Evolutionary conservation across 192 early-diverging fungal genomes (phyloP).

Genomic region (Coemansia erecta): DNA sequence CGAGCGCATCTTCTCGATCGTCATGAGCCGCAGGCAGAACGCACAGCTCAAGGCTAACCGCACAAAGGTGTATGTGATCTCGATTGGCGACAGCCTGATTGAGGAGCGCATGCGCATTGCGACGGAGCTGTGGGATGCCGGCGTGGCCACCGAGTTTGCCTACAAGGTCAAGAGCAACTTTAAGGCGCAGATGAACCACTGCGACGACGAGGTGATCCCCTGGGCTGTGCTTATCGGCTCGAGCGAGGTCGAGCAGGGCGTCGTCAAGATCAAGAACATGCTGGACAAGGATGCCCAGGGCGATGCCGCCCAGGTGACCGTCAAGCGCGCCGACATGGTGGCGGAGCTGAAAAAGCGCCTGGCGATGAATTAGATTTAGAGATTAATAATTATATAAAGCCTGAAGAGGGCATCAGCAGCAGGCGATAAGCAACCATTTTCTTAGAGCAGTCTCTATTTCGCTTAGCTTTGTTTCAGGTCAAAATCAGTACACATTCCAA

Average conservation of each 20-base stretch:
- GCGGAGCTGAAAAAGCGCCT: conserved; percentile 59
- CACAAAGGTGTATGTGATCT: conserved; percentile 84
- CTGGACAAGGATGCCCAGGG: conserved; percentile 14
- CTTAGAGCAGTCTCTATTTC: neutral
- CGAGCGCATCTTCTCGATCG: conserved; percentile 90
- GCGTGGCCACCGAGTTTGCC: conserved; percentile 84
- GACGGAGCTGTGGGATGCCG: conserved; percentile 88
- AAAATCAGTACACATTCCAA: neutral
- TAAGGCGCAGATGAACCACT: conserved; percentile 73
- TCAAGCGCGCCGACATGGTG: conserved; percentile 63
- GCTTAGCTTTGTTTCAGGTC: no score
- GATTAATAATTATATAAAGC: neutral
- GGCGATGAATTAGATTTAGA: conserved; percentile 4
- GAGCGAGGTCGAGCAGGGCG: conserved; percentile 73
- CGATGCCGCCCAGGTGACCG: conserved; percentile 51
- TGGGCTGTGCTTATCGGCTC: conserved; percentile 85
- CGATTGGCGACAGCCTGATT: conserved; percentile 74
- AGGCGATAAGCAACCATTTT: neutral
- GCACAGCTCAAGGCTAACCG: conserved; percentile 71
- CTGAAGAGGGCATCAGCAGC: neutral
- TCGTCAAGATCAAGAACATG: conserved; percentile 91
- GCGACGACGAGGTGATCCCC: conserved; percentile 86
- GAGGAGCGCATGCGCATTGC: conserved; percentile 86
- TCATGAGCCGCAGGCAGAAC: conserved; percentile 60
- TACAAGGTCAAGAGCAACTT: conserved; percentile 90